phyloP scores from a whole-genome alignment of 148 eudicot genomes.

The Chenopodium quinoa region DNA sequence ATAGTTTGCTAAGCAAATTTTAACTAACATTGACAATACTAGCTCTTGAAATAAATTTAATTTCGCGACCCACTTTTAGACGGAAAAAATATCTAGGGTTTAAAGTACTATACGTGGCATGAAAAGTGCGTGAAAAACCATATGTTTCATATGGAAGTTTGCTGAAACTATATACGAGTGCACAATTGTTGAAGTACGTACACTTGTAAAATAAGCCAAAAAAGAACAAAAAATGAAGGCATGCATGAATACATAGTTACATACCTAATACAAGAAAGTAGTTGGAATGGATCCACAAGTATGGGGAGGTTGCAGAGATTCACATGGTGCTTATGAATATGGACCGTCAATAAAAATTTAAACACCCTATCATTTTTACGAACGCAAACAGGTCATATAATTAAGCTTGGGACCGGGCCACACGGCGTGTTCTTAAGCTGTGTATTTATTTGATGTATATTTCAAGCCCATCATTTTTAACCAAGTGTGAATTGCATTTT shows the following conservation, averaged over 20 bases:
- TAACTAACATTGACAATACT: too few relatives aligned
- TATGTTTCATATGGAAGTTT: neutral
- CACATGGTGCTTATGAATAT: conserved; percentile 13
- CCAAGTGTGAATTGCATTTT: too few relatives aligned
- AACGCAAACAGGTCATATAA: too few relatives aligned
- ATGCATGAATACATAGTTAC: neutral
- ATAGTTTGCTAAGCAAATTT: too few relatives aligned
- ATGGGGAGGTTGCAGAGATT: neutral
- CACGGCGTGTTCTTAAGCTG: too few relatives aligned
- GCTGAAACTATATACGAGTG: neutral
- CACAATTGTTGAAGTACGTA: neutral
- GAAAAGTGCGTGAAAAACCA: neutral
- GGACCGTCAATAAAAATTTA: neutral
- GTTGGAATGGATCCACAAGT: neutral
- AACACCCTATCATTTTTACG: neutral
- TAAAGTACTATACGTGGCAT: too few relatives aligned
- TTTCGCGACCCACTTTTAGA: too few relatives aligned
- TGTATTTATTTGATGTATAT: too few relatives aligned
- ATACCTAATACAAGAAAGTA: neutral
- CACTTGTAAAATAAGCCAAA: neutral
- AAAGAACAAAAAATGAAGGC: neutral
- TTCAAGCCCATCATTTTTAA: too few relatives aligned
- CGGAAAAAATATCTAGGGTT: too few relatives aligned
- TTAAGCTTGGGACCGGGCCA: too few relatives aligned
- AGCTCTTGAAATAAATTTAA: too few relatives aligned